Base-by-base conservation (phyloP, 2,329 filamentous ascomycete genomes). In the Alternaria triticimaculans region DNA sequence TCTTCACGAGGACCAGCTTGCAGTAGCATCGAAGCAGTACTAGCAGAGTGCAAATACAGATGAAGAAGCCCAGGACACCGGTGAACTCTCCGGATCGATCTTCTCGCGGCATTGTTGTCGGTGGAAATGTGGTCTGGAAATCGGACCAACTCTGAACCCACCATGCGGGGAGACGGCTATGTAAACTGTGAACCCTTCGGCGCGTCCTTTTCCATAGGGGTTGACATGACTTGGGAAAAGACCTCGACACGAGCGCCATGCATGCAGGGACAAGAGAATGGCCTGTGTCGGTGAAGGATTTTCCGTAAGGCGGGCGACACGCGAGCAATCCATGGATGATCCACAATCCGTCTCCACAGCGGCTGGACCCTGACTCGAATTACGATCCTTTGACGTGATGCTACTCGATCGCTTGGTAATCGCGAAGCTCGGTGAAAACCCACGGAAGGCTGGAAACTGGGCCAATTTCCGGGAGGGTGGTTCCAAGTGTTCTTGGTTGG, bases 1-100 rank as follows among this genome's bases (percentile, higher is more conserved):
- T 64, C 60, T 69, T 69, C 41, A 69, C 67, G 30, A 69, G 45
- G 20, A 69, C 50, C 14, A 69, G 11, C 49, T 69, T 69, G 67
- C 62, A 65, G 41, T 69, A 69, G 43, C 60, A 64, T 50, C 67
- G 65, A 49, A 69, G 67, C 37, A 63, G 44, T 21, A 69, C 67
- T 15, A 67, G 46, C 20, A 69, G 15, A 14, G 65, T 69, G 41
- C 60, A 65, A 15, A 66, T 37, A 46, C 55, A 53, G 26, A 69
- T 65, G 60, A 69, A 69, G 56, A 69, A 69, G 26, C 60, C 65
- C 37, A 69, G 48, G 12, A 69, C 65, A 43, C 62, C 63, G 14
- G 61, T 67, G 46, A 67, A 69, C 28, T 69, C 67, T 43, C 21
- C 28, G 25, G 67, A 65, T 26, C 65, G 67, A 60, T 69, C 67